Evolutionary conservation across 2,329 filamentous ascomycete genomes (phyloP).

Genomic region (Penicillium glabrum): DNA sequence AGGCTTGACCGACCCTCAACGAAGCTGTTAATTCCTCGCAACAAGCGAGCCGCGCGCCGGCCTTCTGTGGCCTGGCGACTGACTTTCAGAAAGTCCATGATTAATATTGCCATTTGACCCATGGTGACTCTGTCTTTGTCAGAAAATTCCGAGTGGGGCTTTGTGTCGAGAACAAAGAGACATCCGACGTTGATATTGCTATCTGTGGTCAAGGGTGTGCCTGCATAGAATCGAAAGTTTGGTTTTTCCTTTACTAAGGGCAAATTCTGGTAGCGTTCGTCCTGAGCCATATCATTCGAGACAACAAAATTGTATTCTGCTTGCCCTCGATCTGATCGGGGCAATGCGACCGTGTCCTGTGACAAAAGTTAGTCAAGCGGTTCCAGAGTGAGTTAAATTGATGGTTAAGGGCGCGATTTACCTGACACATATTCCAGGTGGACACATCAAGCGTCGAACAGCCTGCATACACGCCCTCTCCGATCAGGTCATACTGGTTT

Average conservation of each 20-base stretch:
- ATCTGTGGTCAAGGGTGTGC: slow-evolving; percentile 56
- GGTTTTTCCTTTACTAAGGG: slow-evolving; percentile 35
- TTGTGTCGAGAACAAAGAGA: slow-evolving; percentile 60
- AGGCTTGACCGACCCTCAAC: slow-evolving; percentile 49
- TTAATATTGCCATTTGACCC: slow-evolving; percentile 55
- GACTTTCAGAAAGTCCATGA: slow-evolving; percentile 61
- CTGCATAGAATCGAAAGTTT: slow-evolving; percentile 52
- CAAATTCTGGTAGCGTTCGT: slow-evolving; percentile 40
- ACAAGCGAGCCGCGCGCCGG: slow-evolving; percentile 53
- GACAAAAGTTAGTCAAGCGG: neutral
- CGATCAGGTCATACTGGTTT: slow-evolving; percentile 31
- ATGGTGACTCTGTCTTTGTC: slow-evolving; percentile 48
- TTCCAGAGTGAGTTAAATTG: neutral
- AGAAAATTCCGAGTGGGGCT: slow-evolving; percentile 50
- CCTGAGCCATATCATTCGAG: slow-evolving; percentile 39
- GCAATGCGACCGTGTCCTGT: slow-evolving; percentile 35
- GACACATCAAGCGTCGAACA: slow-evolving; percentile 33
- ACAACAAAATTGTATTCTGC: slow-evolving; percentile 29
- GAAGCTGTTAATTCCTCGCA: slow-evolving; percentile 56
- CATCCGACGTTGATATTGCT: slow-evolving; percentile 25
- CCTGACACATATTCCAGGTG: slow-evolving; percentile 32
- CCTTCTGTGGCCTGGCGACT: slow-evolving; percentile 53
- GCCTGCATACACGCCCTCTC: slow-evolving; percentile 31
- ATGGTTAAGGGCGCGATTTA: slow-evolving; percentile 15
- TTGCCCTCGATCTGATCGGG: slow-evolving; percentile 16